Evolutionary conservation across 2,329 filamentous ascomycete genomes (phyloP).

Genomic region (Diaporthe longicolla): DNA sequence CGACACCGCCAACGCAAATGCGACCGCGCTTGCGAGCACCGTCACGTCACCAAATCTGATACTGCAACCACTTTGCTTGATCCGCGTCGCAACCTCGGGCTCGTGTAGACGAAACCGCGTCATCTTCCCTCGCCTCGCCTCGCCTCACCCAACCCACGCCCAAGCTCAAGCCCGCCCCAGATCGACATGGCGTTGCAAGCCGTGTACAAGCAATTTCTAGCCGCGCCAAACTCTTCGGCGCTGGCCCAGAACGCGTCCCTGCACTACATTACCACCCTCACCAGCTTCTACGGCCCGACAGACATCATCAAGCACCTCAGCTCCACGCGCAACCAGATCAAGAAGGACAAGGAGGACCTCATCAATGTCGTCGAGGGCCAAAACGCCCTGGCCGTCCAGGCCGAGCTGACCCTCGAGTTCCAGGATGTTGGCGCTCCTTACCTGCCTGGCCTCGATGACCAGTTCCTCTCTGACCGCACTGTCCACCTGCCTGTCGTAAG

Average conservation of each 20-base stretch:
- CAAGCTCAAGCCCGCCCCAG: conserved; percentile 16
- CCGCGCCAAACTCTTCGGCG: conserved; percentile 73
- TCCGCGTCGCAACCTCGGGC: conserved; percentile 15
- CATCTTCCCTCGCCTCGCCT: background rate
- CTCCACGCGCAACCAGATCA: conserved; percentile 79
- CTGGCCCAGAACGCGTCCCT: conserved; percentile 77
- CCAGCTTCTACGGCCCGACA: conserved; percentile 76
- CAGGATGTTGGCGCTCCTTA: conserved; percentile 85
- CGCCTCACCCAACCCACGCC: background rate
- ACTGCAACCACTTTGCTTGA: conserved; percentile 30
- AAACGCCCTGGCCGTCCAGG: conserved; percentile 79
- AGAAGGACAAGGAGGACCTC: conserved; percentile 85
- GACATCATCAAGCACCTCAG: conserved; percentile 88
- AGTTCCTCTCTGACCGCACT: conserved; percentile 87
- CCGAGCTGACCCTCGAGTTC: conserved; percentile 89
- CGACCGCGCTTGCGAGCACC: conserved; percentile 21
- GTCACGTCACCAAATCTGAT: conserved; percentile 34
- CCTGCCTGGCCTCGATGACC: conserved; percentile 91
- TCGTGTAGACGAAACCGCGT: conserved; percentile 28
- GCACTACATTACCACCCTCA: conserved; percentile 93
- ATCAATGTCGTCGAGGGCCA: conserved; percentile 80
- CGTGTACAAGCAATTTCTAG: conserved; percentile 80
- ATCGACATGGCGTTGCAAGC: conserved; percentile 62
- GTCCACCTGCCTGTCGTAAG: conserved; percentile 86
- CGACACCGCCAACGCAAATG: conserved; percentile 28